Evolutionary conservation across 177 flowering plant genomes (phyloP).

Genomic region (Vitis hybrid): DNA sequence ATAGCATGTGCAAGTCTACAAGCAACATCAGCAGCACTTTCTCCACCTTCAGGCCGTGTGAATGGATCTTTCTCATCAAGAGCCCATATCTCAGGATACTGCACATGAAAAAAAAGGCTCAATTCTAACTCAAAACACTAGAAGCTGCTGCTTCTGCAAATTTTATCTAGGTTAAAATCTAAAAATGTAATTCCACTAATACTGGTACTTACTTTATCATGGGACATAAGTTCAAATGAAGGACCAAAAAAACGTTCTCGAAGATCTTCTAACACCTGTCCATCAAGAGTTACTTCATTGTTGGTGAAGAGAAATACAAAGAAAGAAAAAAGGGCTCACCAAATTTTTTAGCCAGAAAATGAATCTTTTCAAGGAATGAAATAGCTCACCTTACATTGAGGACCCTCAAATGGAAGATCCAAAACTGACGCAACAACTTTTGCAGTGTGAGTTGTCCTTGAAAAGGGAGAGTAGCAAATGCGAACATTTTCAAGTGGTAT

Average conservation of each 20-base stretch:
- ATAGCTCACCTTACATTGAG: conserved; percentile 69
- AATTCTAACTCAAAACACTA: not conserved
- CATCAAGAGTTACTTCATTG: conserved; percentile 7
- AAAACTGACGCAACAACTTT: conserved; percentile 69
- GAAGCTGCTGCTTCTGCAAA: not conserved
- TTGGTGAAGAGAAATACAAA: not conserved
- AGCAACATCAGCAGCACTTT: conserved; percentile 91
- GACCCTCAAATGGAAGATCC: conserved; percentile 72
- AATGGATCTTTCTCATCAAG: conserved; percentile 92
- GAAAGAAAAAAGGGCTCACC: not conserved
- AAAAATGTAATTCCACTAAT: not conserved
- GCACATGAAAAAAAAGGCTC: conserved; percentile 8
- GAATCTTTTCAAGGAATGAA: conserved; percentile 2
- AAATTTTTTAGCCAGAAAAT: not conserved
- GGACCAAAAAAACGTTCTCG: conserved; percentile 95
- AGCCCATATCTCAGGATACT: conserved; percentile 93
- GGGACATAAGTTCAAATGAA: conserved; percentile 78
- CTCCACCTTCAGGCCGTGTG: conserved; percentile 81
- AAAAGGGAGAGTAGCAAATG: conserved; percentile 93
- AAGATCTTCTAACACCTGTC: conserved; percentile 73
- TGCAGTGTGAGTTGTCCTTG: conserved; percentile 86
- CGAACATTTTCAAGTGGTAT: conserved; percentile 66
- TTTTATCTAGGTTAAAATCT: not conserved
- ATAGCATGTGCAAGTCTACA: conserved; percentile 72
- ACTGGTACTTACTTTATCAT: conserved; percentile 68